Evolutionary conservation across 2,329 filamentous ascomycete species (phyloP).

Genomic region (Colletotrichum sp.): DNA sequence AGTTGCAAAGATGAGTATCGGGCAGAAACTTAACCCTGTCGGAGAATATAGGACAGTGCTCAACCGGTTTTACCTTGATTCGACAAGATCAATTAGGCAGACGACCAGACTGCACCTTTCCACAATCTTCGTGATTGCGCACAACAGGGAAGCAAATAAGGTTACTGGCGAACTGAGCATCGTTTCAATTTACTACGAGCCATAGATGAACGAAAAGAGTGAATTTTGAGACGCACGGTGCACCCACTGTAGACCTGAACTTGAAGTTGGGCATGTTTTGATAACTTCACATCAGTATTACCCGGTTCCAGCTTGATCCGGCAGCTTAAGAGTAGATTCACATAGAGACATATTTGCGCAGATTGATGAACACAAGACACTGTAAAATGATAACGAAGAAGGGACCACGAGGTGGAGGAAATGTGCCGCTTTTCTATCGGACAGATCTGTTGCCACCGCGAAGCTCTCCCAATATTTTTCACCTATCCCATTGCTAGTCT

Average conservation of each 20-base stretch:
- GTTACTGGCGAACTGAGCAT: not conserved
- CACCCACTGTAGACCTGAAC: not conserved
- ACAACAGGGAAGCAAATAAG: not conserved
- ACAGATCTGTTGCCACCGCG: conserved; percentile 36
- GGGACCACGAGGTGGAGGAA: conserved; percentile 14
- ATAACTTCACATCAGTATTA: not conserved
- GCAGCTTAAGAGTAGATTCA: not conserved
- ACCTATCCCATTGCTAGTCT: conserved; percentile 25
- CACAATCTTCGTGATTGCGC: not conserved
- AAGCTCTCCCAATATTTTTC: conserved; percentile 40
- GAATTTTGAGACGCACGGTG: not conserved
- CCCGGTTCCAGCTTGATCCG: not conserved
- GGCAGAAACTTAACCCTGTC: not conserved
- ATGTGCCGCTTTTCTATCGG: conserved; percentile 38
- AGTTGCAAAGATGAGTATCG: not conserved
- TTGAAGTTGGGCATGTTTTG: not conserved
- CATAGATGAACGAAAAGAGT: not conserved
- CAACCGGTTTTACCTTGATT: not conserved
- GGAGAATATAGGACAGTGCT: not conserved
- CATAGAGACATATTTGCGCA: not conserved
- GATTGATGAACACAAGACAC: not conserved
- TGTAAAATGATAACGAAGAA: conserved; percentile 1
- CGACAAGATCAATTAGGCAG: not conserved
- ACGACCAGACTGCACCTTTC: not conserved
- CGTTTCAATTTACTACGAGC: not conserved